Evolutionary conservation across 805 yeast genomes (phyloP).

Genomic region (Yamadazyma takamatsuzukensis): DNA sequence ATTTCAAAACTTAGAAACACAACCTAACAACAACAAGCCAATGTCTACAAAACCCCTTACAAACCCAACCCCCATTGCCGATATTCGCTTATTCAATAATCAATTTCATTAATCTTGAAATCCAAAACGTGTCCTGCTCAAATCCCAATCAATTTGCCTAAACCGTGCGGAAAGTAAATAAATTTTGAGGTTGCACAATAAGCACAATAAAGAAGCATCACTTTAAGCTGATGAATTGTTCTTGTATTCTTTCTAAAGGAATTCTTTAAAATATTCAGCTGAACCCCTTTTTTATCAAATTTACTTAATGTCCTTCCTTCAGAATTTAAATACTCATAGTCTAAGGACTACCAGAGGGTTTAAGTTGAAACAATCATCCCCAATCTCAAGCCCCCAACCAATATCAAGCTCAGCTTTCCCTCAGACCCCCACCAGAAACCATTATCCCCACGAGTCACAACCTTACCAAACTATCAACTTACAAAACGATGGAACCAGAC

Average conservation of each 20-base stretch:
- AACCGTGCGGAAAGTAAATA: neutral
- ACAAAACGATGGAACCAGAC: conserved; percentile 15
- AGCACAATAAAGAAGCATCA: neutral
- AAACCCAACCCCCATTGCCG: too few relatives aligned
- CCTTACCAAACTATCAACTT: conserved; percentile 32
- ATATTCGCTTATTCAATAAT: too few relatives aligned
- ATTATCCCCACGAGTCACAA: conserved; percentile 2
- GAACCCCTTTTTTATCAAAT: neutral
- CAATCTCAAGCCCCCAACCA: conserved; percentile 39
- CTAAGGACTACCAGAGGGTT: conserved; percentile 42
- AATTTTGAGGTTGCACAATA: conserved; percentile 1
- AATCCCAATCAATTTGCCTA: neutral
- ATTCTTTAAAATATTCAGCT: neutral
- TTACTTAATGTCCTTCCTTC: conserved; percentile 28
- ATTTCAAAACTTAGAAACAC: too few relatives aligned
- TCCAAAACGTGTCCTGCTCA: neutral
- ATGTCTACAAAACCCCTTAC: too few relatives aligned
- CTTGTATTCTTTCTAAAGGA: neutral
- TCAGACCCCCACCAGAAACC: conserved; percentile 9
- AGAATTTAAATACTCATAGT: conserved; percentile 42
- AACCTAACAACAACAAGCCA: too few relatives aligned
- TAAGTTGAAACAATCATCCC: conserved; percentile 37
- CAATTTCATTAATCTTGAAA: too few relatives aligned
- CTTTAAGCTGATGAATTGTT: neutral
- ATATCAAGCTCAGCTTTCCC: conserved; percentile 33